A percentile compares a stretch with the other conserved stretches of the same genome.
Conservation (phyloP, 768 basidiomycete genomes). For the Pluteus cervinus region DNA sequence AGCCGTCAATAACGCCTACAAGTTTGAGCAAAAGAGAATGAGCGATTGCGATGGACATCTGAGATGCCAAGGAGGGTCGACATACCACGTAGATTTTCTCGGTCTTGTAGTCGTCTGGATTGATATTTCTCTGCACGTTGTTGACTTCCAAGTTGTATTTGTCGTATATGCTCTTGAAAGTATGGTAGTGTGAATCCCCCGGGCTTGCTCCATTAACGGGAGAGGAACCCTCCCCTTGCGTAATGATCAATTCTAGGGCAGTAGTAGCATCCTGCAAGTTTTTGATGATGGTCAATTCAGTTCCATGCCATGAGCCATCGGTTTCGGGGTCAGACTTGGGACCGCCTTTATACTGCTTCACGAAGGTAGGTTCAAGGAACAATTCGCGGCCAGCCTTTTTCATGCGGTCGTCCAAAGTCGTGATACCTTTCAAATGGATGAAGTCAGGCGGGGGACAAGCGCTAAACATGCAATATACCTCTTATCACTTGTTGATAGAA, state of each 20-base stretch:
- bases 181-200: no score
- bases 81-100: conserved; percentile 1
- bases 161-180: conserved; percentile 1
- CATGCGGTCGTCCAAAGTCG: no score
- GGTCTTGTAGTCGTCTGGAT: not conserved
- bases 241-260: not conserved
- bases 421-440: no score
- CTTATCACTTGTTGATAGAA: conserved; percentile 1
- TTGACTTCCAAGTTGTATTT: not conserved
- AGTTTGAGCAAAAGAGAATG: no score
- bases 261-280: not conserved
- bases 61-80: not conserved
- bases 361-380: no score
- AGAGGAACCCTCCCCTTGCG: not conserved
- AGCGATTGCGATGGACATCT: not conserved
- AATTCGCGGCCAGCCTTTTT: no score
- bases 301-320: no score
- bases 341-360: no score
- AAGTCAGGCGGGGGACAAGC: no score
- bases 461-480: not conserved
- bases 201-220: not conserved
- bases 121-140: not conserved
- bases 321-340: no score
- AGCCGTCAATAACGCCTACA: conserved; percentile 1
- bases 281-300: not conserved